Evolutionary conservation across 768 basidiomycete species (phyloP).

Genomic region (Podaxis carcinomalis): DNA sequence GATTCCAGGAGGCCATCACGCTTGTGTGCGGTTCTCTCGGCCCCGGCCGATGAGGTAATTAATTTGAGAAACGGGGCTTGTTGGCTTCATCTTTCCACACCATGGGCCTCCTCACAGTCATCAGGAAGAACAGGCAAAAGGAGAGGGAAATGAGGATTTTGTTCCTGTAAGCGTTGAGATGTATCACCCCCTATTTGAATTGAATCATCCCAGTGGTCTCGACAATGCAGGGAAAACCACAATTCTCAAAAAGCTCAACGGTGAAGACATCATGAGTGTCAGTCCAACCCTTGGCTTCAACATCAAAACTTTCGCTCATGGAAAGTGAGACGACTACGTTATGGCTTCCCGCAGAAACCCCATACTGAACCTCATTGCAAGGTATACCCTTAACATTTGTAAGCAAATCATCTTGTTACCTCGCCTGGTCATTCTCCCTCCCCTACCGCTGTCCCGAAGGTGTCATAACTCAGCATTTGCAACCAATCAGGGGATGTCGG

Average conservation of each 20-base stretch:
- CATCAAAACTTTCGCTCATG: slow-evolving; percentile 93
- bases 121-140: slow-evolving; percentile 92
- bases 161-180: slow-evolving; percentile 62
- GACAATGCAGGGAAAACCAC: slow-evolving; percentile 99
- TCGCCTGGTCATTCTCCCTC: background rate
- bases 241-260: slow-evolving; percentile 91
- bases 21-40: background rate
- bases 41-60: background rate
- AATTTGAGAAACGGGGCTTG: background rate
- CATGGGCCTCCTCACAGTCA: slow-evolving; percentile 96
- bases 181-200: slow-evolving; percentile 6
- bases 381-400: slow-evolving; percentile 83
- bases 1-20: background rate
- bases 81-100: background rate
- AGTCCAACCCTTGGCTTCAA: slow-evolving; percentile 98
- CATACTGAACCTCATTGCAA: slow-evolving; percentile 24
- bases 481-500: slow-evolving; percentile 87
- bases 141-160: slow-evolving; percentile 96
- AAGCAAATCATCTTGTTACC: slow-evolving; percentile 20
- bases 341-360: slow-evolving; percentile 15
- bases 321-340: slow-evolving; percentile 57
- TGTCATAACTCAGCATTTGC: slow-evolving; percentile 14
- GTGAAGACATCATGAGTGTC: slow-evolving; percentile 83
- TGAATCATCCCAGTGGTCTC: slow-evolving; percentile 61
- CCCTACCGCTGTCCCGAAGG: slow-evolving; percentile 10